These are phyloP conservation scores for Fusarium dimerum DNA, from an alignment of 2,329 filamentous ascomycete species.

Conservation along the genomic window DNA sequence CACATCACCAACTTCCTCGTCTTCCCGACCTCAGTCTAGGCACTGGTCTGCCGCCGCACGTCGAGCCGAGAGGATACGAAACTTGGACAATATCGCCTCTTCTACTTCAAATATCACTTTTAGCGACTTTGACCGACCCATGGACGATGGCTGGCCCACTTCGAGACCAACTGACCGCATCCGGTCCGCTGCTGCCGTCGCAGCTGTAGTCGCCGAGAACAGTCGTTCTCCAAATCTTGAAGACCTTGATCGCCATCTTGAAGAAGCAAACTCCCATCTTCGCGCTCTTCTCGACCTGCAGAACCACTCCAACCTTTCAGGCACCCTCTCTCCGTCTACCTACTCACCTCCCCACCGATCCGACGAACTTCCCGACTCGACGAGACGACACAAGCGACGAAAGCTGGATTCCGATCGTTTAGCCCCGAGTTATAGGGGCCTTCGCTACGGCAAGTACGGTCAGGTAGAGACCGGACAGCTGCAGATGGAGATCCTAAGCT, in stretches of 20 bases:
- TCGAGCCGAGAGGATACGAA: constrained; percentile 40
- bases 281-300: constrained; percentile 45
- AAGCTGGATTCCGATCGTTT: constrained; percentile 68
- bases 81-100: constrained; percentile 31
- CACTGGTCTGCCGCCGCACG: constrained; percentile 32
- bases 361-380: constrained; percentile 46
- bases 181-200: constrained; percentile 15
- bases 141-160: constrained; percentile 31
- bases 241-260: constrained; percentile 41
- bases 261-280: constrained; percentile 46
- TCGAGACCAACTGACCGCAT: constrained; percentile 27
- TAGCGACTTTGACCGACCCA: constrained; percentile 30
- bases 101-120: constrained; percentile 13
- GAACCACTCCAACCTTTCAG: constrained; percentile 31
- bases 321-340: constrained; percentile 31
- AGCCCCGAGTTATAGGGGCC: constrained; percentile 52
- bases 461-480: constrained; percentile 82
- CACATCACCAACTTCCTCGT: constrained; percentile 18
- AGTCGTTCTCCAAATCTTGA: constrained; percentile 34
- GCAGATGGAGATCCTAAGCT: constrained; percentile 85
- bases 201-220: constrained; percentile 16
- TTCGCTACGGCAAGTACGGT: constrained; percentile 83
- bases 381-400: constrained; percentile 64
- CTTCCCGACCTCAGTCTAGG: constrained; percentile 22
- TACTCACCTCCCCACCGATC: constrained; percentile 38